Percentiles rank a stretch among this genome's conserved stretches.
Evolutionary conservation across 306 rosid genomes (phyloP).

Genomic region (Prinsepia uniflora): DNA sequence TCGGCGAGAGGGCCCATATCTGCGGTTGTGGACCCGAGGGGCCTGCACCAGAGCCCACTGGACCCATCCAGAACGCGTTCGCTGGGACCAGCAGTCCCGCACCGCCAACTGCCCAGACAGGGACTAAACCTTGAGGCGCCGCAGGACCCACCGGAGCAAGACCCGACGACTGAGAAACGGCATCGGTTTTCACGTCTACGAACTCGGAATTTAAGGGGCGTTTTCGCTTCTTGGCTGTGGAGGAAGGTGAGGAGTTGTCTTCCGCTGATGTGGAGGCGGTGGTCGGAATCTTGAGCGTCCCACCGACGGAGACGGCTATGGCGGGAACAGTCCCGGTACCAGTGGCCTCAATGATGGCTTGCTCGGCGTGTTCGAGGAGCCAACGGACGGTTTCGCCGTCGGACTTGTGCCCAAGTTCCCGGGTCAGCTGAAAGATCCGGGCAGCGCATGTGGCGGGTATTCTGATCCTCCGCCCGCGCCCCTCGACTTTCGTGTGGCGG

Average conservation of each 20-base stretch:
- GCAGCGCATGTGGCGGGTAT: constrained; percentile 51
- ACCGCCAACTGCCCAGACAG: constrained; percentile 51
- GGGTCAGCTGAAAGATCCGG: constrained; percentile 47
- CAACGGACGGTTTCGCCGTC: constrained; percentile 53
- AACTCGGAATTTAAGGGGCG: constrained; percentile 51
- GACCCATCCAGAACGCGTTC: constrained; percentile 60
- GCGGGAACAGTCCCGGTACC: constrained; percentile 51
- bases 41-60: constrained; percentile 10
- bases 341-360: constrained; percentile 45
- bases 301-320: constrained; percentile 47
- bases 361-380: constrained; percentile 47
- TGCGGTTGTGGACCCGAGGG: constrained; percentile 35
- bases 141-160: constrained; percentile 47
- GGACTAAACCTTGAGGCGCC: constrained; percentile 47
- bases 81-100: constrained; percentile 51
- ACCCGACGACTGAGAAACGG: constrained; percentile 40
- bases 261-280: constrained; percentile 1
- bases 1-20: constrained; percentile 56
- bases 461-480: constrained; percentile 50
- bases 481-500: constrained; percentile 51
- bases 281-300: constrained; percentile 44
- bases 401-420: constrained; percentile 45
- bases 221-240: constrained; percentile 43
- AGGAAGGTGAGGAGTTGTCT: constrained; percentile 5
- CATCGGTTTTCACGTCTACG: constrained; percentile 32